phyloP scores from a whole-genome alignment of 768 basidiomycete species.

The Mycena filopes region DNA sequence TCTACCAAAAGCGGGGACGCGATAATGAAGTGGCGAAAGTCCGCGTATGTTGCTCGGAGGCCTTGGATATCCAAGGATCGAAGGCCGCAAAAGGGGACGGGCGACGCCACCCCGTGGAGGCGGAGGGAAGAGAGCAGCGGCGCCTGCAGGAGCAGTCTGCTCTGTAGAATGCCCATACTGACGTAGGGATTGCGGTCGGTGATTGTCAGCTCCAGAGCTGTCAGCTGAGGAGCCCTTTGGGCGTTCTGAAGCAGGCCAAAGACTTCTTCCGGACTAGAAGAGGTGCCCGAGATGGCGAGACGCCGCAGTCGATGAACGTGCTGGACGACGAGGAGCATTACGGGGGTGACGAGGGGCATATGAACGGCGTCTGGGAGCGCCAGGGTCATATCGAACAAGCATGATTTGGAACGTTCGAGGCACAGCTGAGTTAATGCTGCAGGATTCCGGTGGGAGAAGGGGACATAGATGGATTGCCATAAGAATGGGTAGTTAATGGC shows the following conservation, averaged over 20 bases:
- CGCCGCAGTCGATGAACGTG: slow-evolving; percentile 26
- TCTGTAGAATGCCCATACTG: slow-evolving; percentile 16
- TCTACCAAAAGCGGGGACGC: slow-evolving; percentile 29
- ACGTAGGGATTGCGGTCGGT: slow-evolving; percentile 3
- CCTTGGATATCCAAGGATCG: slow-evolving; percentile 28
- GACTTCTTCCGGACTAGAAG: slow-evolving; percentile 23
- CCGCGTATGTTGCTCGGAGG: slow-evolving; percentile 20
- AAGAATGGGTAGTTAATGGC: slow-evolving; percentile 29
- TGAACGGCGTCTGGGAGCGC: slow-evolving; percentile 9
- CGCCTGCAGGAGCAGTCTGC: slow-evolving; percentile 24
- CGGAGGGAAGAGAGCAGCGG: slow-evolving; percentile 24
- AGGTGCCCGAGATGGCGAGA: slow-evolving; percentile 8
- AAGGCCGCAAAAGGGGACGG: slow-evolving; percentile 32
- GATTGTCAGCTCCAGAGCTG: slow-evolving; percentile 22
- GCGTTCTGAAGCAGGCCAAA: slow-evolving; percentile 32
- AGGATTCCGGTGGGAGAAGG: slow-evolving; percentile 16
- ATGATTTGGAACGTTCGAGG: slow-evolving; percentile 32
- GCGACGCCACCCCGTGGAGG: slow-evolving; percentile 28
- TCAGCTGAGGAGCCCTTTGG: slow-evolving; percentile 24
- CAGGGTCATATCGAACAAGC: slow-evolving; percentile 30
- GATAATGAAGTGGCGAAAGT: slow-evolving; percentile 26
- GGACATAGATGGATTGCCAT: slow-evolving; percentile 23
- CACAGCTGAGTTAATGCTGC: slow-evolving; percentile 14
- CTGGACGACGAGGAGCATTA: slow-evolving; percentile 31
- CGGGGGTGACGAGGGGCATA: slow-evolving; percentile 16